Evolutionary conservation across 352 stramenopile genomes (phyloP), one percentile per base, ranked within the genome.

Genomic region (Globisporangium megalacanthum): DNA sequence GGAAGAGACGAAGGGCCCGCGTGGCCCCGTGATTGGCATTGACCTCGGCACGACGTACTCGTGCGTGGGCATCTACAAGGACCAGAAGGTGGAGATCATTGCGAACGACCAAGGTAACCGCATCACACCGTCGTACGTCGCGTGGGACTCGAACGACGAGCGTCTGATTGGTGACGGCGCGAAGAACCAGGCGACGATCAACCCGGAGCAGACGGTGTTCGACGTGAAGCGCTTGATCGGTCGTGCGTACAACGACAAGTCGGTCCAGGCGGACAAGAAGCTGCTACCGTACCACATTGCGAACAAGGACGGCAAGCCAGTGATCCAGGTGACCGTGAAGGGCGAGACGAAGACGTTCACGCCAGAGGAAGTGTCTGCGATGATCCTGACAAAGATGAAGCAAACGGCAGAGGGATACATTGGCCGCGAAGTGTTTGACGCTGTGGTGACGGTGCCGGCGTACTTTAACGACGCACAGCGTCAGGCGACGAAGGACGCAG

Each of bases 311-410:
- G 94, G 92, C 62, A 85, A 96, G 57, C 39, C 48, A 2, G 14
- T 41, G 48, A 53, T 53, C 48, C 92, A 98, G 71, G 95, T 94
- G 0, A 98, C 92, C 94, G 90, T 98, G 1, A 79, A 98, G 58
- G 86, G 87, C 10, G 73, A 90, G 54, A 89, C 90, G 19, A 87
- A 95, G 64, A 98, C 98, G 72, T 98, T 97, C 68, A 97, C 86
- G 53, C 96, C 97, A 17, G 97, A 83, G 58, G 93, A 98, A 69
- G 98, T 99, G 64, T 92, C 93, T 52, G 96, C 87, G 51, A 98
- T 99, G 90, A 94, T 99, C 14, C 76, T 99, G 14, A 75, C 37
- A 99, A 99, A 75, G 99, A n/a, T 99, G 97, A 99, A 98, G 76
- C 89, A 98, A 65, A 98, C 92, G 19, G 87, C 93, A 1, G 94